Evolutionary conservation across 2,329 filamentous ascomycete genomes (phyloP).

Genomic region (Dactylellina cionopaga): DNA sequence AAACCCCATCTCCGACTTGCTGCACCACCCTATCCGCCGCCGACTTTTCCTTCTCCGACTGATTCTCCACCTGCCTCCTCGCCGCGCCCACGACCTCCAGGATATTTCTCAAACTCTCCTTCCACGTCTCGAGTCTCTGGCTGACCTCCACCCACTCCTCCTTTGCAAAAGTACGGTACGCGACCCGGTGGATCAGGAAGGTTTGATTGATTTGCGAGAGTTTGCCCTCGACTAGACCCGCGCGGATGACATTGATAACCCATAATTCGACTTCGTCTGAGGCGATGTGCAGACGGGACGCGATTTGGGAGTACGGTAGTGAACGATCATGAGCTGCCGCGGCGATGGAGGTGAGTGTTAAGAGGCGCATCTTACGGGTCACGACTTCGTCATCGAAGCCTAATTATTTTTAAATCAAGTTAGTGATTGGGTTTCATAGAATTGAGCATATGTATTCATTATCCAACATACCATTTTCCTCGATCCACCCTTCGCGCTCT

Average conservation of each 20-base stretch:
- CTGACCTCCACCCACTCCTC: constrained; percentile 98
- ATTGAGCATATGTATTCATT: too few species aligned
- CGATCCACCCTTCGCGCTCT: constrained; percentile 85
- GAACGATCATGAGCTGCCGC: constrained; percentile 84
- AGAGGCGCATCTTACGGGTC: constrained; percentile 93
- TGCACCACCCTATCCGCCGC: constrained; percentile 75
- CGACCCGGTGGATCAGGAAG: constrained; percentile 94
- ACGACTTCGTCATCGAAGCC: constrained; percentile 73
- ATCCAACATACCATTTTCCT: constrained; percentile 74
- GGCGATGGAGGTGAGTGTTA: constrained; percentile 90
- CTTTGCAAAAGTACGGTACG: constrained; percentile 95
- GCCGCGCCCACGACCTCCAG: constrained; percentile 82
- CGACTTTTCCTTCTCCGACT: constrained; percentile 79
- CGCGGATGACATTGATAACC: constrained; percentile 98
- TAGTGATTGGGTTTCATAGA: background rate
- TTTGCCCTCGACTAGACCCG: constrained; percentile 94
- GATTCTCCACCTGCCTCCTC: constrained; percentile 73
- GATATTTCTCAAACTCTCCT: constrained; percentile 80
- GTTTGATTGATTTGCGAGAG: constrained; percentile 90
- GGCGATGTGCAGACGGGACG: constrained; percentile 83
- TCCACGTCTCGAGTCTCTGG: constrained; percentile 90
- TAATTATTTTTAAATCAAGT: constrained; percentile 15
- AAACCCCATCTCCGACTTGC: constrained; percentile 59
- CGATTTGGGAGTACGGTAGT: constrained; percentile 86
- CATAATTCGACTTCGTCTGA: constrained; percentile 91